A percentile compares a stretch with the other conserved stretches of the same genome.
phyloP scores from a whole-genome alignment of 225 moss, liverwort and hornwort genomes.

The Marchantia polymorpha region DNA sequence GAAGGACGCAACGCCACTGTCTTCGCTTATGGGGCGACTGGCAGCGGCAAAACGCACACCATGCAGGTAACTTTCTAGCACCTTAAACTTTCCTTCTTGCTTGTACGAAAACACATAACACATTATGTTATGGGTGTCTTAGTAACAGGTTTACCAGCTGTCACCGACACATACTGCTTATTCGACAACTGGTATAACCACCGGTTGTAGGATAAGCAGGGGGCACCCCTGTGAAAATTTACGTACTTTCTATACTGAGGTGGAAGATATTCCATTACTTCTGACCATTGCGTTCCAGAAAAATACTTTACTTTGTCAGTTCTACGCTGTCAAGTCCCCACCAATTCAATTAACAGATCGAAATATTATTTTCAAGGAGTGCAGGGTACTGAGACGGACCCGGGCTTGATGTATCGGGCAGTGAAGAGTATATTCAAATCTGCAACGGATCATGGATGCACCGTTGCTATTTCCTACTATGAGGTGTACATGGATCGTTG shows the following conservation, averaged over 20 bases:
- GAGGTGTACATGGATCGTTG: constrained; percentile 50
- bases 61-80: constrained; percentile 27
- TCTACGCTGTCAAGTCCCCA: background rate
- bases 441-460: constrained; percentile 3
- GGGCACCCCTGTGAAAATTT: background rate
- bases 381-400: constrained; percentile 36
- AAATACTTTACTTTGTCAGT: no score
- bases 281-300: background rate
- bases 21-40: constrained; percentile 44
- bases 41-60: constrained; percentile 45
- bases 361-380: background rate
- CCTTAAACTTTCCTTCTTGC: background rate
- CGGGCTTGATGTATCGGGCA: constrained; percentile 37
- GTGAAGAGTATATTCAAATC: constrained; percentile 29
- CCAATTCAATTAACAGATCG: background rate
- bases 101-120: no score
- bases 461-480: constrained; percentile 32
- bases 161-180: background rate
- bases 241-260: background rate
- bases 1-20: constrained; percentile 39
- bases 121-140: background rate
- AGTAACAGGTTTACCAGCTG: no score
- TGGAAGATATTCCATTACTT: background rate
- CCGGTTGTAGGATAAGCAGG: background rate
- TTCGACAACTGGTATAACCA: no score